Conservation (phyloP, 2,329 filamentous ascomycete species). For the Fusarium camptoceras region DNA sequence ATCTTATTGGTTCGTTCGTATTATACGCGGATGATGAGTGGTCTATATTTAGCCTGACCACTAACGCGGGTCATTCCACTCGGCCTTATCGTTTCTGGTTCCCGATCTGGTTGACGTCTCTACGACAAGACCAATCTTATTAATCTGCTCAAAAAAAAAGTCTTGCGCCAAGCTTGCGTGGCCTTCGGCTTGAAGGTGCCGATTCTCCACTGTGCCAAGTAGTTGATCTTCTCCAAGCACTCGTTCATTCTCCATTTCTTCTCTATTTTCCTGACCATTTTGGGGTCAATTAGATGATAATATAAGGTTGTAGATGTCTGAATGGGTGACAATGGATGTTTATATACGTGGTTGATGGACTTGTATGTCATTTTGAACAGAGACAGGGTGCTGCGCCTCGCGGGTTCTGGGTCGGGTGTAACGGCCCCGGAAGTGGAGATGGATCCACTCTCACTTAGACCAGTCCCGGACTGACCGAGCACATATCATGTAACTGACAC, state of each 20-base stretch:
- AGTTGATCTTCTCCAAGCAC: background rate
- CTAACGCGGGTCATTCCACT: background rate
- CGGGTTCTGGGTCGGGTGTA: slow-evolving; percentile 25
- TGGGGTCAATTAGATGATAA: fast-evolving
- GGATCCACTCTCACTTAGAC: background rate
- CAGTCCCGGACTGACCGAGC: slow-evolving; percentile 9
- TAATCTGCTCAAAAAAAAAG: background rate
- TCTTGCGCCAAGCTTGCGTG: slow-evolving; percentile 16
- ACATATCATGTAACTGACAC: background rate
- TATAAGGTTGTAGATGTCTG: too few relatives aligned
- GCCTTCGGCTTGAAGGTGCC: slow-evolving; percentile 34
- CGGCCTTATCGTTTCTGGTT: background rate
- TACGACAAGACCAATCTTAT: background rate
- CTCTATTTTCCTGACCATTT: fast-evolving
- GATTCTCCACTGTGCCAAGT: slow-evolving; percentile 37
- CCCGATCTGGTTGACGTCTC: background rate
- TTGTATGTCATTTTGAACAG: background rate
- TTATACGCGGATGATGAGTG: background rate
- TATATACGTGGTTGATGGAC: background rate
- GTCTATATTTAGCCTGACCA: slow-evolving; percentile 14
- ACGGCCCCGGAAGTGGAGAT: slow-evolving; percentile 15
- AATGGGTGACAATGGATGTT: background rate
- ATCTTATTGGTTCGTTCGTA: slow-evolving; percentile 10
- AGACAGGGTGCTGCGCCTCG: slow-evolving; percentile 24
- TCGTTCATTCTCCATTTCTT: fast-evolving